Conservation (phyloP, 2,329 filamentous ascomycete genomes). For the Decorospora gaudefroyi region DNA sequence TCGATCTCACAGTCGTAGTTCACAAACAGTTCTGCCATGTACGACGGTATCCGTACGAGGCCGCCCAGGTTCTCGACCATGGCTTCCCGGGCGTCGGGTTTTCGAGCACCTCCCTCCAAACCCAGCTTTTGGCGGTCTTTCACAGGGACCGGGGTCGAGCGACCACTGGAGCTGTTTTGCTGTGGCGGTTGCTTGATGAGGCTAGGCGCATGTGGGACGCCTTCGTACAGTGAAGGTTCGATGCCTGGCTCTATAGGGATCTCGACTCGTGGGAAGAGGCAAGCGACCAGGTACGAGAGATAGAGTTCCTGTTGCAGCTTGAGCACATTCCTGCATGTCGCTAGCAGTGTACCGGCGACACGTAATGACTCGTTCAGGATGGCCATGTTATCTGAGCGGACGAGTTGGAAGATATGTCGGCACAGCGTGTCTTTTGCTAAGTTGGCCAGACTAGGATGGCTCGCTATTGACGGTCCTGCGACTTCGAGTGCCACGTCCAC, state of each 20-base stretch:
- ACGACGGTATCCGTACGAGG: constrained; percentile 87
- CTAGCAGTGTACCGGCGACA: constrained; percentile 86
- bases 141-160: constrained; percentile 86
- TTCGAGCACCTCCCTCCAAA: constrained; percentile 85
- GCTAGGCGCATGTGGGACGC: constrained; percentile 88
- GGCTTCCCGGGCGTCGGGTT: constrained; percentile 92
- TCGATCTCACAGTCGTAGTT: constrained; percentile 98
- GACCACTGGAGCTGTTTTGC: constrained; percentile 69
- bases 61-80: constrained; percentile 98
- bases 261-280: constrained; percentile 89
- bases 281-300: constrained; percentile 89
- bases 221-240: constrained; percentile 87
- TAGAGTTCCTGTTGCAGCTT: constrained; percentile 98
- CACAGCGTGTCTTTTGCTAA: constrained; percentile 93
- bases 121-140: constrained; percentile 92
- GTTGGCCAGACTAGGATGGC: constrained; percentile 82
- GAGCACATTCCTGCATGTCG: constrained; percentile 85
- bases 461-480: constrained; percentile 90
- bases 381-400: constrained; percentile 93
- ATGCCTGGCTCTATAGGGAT: constrained; percentile 91
- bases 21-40: constrained; percentile 92
- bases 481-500: constrained; percentile 97
- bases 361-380: constrained; percentile 91
- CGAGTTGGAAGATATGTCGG: constrained; percentile 91
- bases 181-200: constrained; percentile 78